Evolutionary conservation across 306 rosid genomes (phyloP).

Genomic region (Chamaecrista fasciculata): DNA sequence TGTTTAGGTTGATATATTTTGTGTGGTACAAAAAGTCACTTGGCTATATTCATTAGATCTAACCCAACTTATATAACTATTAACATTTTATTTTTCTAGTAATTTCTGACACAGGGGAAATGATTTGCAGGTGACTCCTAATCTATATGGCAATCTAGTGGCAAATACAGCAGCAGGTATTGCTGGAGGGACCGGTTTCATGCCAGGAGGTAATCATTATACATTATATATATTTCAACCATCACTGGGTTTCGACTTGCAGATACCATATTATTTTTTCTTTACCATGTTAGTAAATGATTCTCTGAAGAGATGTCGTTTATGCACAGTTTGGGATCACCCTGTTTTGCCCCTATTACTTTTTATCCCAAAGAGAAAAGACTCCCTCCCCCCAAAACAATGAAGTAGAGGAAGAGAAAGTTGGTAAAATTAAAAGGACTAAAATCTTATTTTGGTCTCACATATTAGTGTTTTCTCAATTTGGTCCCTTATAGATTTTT

Average conservation of each 20-base stretch:
- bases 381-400: no score
- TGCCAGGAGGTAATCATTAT: slow-evolving; percentile 74
- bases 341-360: not conserved
- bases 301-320: not conserved
- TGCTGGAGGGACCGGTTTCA: slow-evolving; percentile 80
- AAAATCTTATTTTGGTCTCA: no score
- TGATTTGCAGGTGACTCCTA: slow-evolving; percentile 65
- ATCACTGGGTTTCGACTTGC: not conserved
- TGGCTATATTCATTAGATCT: not conserved
- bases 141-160: slow-evolving; percentile 81
- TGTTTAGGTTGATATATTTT: not conserved
- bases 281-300: not conserved
- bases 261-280: not conserved
- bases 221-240: not conserved
- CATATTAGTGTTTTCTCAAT: no score
- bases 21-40: not conserved
- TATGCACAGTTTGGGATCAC: not conserved
- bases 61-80: not conserved
- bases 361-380: not conserved
- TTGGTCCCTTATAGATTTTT: no score
- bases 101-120: not conserved
- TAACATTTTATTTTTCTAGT: not conserved
- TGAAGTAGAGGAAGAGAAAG: no score
- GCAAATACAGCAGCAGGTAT: slow-evolving; percentile 90
- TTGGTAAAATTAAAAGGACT: no score